Evolutionary conservation across 441 rosid genomes (phyloP), one percentile per base, ranked within the genome.

Genomic region (Populus trichocarpa): DNA sequence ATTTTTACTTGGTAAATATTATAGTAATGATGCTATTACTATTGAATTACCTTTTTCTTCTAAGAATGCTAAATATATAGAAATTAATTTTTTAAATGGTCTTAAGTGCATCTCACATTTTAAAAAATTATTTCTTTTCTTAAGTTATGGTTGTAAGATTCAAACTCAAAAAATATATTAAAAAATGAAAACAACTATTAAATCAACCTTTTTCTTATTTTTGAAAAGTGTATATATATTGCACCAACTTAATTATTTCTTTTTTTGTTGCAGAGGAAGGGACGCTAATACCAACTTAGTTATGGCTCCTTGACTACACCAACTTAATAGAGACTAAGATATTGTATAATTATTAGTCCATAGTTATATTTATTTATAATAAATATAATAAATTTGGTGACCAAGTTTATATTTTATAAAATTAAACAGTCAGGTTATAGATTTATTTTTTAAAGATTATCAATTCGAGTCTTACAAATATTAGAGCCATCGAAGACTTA

Each of bases 381-480:
- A 38, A 38, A 38, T 38, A 38, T 38, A 38, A 38, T 38, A 38
- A 38, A 38, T 38, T 38, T 38, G 42, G 0, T 38, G 46, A 38
- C 3, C 1, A 38, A 38, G 0, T 38, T 38, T 38, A 8, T 38
- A 38, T 38, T 38, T 38, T 38, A 38, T 38, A 38, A 10, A 35
- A 35, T 35, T 0, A 38, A 38, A 38, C 0, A 30, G 0, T 3
- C 32, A 30, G 1, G 13, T 38, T 4, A 0, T 38, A 38, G 0
- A 38, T 38, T 38, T 38, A 38, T 0, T 38, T 38, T 10, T 0
- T 38, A 38, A 0, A 38, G 0, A 2, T 38, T 38, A 38, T 38
- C 0, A 38, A 0, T 10, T 38, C 3, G 13, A 9, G 2, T 9
- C 3, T 38, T 9, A 2, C 0, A 3, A 30, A 30, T 30, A 0